Evolutionary conservation across 352 stramenopile species (phyloP), one percentile per base, ranked within the genome.

Genomic region (Phytophthora melonis): DNA sequence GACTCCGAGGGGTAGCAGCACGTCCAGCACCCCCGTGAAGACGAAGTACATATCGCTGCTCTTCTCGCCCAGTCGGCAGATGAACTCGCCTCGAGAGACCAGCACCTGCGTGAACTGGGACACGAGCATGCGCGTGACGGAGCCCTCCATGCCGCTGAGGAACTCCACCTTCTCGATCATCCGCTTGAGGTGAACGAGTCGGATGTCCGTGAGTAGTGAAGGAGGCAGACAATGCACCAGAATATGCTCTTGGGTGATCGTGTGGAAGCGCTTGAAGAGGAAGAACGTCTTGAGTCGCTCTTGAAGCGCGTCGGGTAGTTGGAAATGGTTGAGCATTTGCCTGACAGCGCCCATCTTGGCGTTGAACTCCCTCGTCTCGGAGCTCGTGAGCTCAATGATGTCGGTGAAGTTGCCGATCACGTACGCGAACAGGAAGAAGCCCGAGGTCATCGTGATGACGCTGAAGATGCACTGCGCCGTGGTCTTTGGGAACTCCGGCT

Each of bases 41-140:
- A 93, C 84, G 39, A 93, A 92, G 58, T 74, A 92, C 84, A 93
- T 93, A 49, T 92, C 84, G 21, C 75, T 83, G 4, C 84, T 82
- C 66, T 88, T 65, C 58, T 93, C 84, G 8, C 79, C 78, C 10
- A 82, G 80, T 39, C 75, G 79, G 63, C 78, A 91, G 5, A 93
- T 81, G 49, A 82, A 90, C 58, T 93, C 77, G n/a, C 81, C 79
- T 21, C 79, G 71, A 8, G 87, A 74, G 5, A 89, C 73, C 7
- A 91, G 56, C 19, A 87, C 59, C 32, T 93, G 86, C 30, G 66
- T 82, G 68, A 93, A 89, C 58, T 92, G 83, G 1, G 81, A 77
- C 4, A 93, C 86, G 9, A 93, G 72, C 84, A 91, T 90, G 3
- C 84, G 80, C 3, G 81, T 91, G n/a, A 91, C 79, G 30, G 59